Conservation (phyloP, 768 basidiomycete species). For the Leccinum incarnatum region DNA sequence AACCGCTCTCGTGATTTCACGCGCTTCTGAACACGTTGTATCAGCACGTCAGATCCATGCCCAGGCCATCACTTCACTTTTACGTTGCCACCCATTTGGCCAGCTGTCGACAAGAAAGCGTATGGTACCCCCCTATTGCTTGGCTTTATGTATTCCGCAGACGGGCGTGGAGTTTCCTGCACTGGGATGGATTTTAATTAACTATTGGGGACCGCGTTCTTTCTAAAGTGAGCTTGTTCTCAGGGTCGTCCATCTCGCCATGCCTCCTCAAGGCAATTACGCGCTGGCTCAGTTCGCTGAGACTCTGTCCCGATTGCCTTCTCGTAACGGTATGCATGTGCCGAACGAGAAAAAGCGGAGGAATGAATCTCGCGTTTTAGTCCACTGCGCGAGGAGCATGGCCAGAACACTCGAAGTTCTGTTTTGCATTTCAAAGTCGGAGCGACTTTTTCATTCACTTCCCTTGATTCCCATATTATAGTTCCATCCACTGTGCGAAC, state of each 20-base stretch:
- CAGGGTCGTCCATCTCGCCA: slow-evolving; percentile 32
- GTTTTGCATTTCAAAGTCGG: slow-evolving; percentile 34
- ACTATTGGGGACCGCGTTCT: slow-evolving; percentile 23
- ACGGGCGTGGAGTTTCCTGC: slow-evolving; percentile 32
- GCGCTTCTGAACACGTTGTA: slow-evolving; percentile 36
- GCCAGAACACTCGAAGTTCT: slow-evolving; percentile 35
- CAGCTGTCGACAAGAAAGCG: slow-evolving; percentile 21
- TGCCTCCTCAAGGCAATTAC: slow-evolving; percentile 35
- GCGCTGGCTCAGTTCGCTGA: slow-evolving; percentile 38
- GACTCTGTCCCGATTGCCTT: slow-evolving; percentile 30
- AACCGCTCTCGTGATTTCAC: slow-evolving; percentile 33
- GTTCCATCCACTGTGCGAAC: slow-evolving; percentile 15
- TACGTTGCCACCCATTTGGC: slow-evolving; percentile 30
- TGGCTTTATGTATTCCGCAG: slow-evolving; percentile 37
- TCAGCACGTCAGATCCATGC: slow-evolving; percentile 35
- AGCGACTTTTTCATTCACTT: slow-evolving; percentile 25
- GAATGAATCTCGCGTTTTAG: slow-evolving; percentile 37
- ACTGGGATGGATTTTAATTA: slow-evolving; percentile 36
- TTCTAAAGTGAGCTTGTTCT: slow-evolving; percentile 20
- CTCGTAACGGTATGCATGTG: slow-evolving; percentile 34
- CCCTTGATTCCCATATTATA: slow-evolving; percentile 32
- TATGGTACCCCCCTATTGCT: slow-evolving; percentile 30
- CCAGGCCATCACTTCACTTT: slow-evolving; percentile 28
- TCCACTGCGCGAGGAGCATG: slow-evolving; percentile 34
- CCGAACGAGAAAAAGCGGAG: slow-evolving; percentile 28